These are phyloP conservation scores for Purpureocillium takamizusanense DNA, from an alignment of 2,329 filamentous ascomycete genomes.

Conservation along the genomic window DNA sequence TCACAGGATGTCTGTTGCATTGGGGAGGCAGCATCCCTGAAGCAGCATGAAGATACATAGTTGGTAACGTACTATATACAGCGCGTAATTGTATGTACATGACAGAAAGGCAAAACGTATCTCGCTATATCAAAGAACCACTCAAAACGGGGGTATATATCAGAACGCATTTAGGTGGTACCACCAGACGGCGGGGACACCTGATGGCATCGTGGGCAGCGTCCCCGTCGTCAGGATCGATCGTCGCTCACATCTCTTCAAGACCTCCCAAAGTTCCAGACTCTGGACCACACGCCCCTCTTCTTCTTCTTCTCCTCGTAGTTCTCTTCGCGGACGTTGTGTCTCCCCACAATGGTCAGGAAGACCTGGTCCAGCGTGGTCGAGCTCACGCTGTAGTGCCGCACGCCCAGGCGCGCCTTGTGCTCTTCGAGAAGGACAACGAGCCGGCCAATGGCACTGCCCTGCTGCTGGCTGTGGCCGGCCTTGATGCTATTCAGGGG, in stretches of 20 bases:
- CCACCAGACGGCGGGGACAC: too few relatives aligned
- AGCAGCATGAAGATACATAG: too few relatives aligned
- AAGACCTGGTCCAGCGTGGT: constrained; percentile 91
- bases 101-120: too few relatives aligned
- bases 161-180: too few relatives aligned
- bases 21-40: too few relatives aligned
- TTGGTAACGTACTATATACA: too few relatives aligned
- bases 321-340: constrained; percentile 70
- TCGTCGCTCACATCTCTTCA: neutral
- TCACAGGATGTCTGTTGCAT: too few relatives aligned
- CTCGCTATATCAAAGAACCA: too few relatives aligned
- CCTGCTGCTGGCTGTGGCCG: constrained; percentile 14
- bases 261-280: constrained; percentile 1
- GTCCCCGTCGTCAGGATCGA: too few relatives aligned
- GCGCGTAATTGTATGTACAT: too few relatives aligned
- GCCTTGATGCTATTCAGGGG: neutral
- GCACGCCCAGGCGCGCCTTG: constrained; percentile 59
- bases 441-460: constrained; percentile 54
- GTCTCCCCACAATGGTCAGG: constrained; percentile 70
- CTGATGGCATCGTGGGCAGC: too few relatives aligned
- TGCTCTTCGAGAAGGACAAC: constrained; percentile 67
- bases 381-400: constrained; percentile 79
- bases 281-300: constrained; percentile 4
- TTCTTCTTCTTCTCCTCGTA: constrained; percentile 28
- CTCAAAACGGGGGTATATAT: too few relatives aligned